Percentiles rank a stretch among this genome's conserved stretches.
phyloP scores from a whole-genome alignment of 2,329 filamentous ascomycete genomes.

The Waltergamsia citrina region DNA sequence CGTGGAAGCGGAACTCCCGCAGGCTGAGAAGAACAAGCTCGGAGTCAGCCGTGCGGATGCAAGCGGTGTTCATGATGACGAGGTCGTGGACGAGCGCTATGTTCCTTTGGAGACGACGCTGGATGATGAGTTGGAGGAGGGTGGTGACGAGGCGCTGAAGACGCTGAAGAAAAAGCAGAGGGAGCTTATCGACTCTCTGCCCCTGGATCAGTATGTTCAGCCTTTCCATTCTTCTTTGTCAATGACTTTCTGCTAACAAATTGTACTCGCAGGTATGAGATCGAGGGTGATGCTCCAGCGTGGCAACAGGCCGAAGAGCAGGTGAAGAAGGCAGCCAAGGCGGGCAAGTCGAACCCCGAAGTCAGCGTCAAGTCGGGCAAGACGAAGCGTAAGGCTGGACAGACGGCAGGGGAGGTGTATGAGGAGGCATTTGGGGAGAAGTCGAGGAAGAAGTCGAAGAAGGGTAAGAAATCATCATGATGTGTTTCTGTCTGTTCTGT shows the following conservation, averaged over 20 bases:
- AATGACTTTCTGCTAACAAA: not conserved
- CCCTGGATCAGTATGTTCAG: conserved; percentile 56
- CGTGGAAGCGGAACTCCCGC: conserved; percentile 57
- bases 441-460: conserved; percentile 47
- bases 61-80: conserved; percentile 59
- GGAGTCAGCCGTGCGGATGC: conserved; percentile 51
- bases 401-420: conserved; percentile 51
- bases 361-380: conserved; percentile 79
- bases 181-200: conserved; percentile 82
- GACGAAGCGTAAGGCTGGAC: conserved; percentile 64
- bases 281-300: conserved; percentile 49
- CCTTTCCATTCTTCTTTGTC: not conserved
- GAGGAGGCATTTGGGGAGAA: conserved; percentile 48
- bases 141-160: conserved; percentile 64
- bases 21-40: conserved; percentile 37
- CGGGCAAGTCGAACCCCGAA: conserved; percentile 47
- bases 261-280: conserved; percentile 44
- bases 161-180: conserved; percentile 71
- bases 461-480: conserved; percentile 20
- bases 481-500: too few relatives aligned
- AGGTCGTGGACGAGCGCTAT: conserved; percentile 55
- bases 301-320: conserved; percentile 70
- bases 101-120: conserved; percentile 62
- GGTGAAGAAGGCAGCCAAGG: conserved; percentile 47
- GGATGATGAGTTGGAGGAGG: conserved; percentile 77